Evolutionary conservation across 768 basidiomycete species (phyloP).

Genomic region (Mycena chlorophos): DNA sequence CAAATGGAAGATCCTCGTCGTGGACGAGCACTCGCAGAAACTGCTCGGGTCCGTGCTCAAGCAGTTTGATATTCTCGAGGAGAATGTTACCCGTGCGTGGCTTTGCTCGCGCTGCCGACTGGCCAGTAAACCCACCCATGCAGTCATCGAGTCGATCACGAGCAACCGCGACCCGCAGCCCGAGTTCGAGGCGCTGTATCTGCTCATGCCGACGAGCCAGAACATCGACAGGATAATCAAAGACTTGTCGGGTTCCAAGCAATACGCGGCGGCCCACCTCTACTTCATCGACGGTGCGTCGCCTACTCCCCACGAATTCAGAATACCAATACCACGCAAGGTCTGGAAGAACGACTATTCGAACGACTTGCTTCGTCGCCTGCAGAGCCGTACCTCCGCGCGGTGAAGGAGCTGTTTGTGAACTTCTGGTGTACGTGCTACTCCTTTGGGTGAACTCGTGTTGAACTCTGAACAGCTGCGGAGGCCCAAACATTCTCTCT

Average conservation of each 20-base stretch:
- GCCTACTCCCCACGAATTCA: background rate
- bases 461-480: slow-evolving; percentile 50
- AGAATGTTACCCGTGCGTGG: slow-evolving; percentile 90
- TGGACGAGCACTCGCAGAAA: slow-evolving; percentile 89
- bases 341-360: slow-evolving; percentile 75
- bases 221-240: slow-evolving; percentile 89
- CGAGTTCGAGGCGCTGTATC: slow-evolving; percentile 87
- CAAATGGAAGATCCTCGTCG: slow-evolving; percentile 96
- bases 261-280: slow-evolving; percentile 84
- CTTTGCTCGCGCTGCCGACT: background rate
- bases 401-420: slow-evolving; percentile 82
- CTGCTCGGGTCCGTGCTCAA: slow-evolving; percentile 84
- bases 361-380: slow-evolving; percentile 71
- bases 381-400: slow-evolving; percentile 75
- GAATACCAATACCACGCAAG: slow-evolving; percentile 44
- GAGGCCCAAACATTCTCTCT: slow-evolving; percentile 87
- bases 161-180: slow-evolving; percentile 80
- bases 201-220: slow-evolving; percentile 92
- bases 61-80: slow-evolving; percentile 90
- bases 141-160: slow-evolving; percentile 92
- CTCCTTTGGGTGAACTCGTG: background rate
- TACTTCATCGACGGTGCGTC: slow-evolving; percentile 86
- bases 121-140: slow-evolving; percentile 11
- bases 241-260: slow-evolving; percentile 67
- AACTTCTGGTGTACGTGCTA: slow-evolving; percentile 84